These are phyloP conservation scores for Microthyrium microscopicum DNA, from an alignment of 2,329 filamentous ascomycete genomes.

Conservation along the genomic window DNA sequence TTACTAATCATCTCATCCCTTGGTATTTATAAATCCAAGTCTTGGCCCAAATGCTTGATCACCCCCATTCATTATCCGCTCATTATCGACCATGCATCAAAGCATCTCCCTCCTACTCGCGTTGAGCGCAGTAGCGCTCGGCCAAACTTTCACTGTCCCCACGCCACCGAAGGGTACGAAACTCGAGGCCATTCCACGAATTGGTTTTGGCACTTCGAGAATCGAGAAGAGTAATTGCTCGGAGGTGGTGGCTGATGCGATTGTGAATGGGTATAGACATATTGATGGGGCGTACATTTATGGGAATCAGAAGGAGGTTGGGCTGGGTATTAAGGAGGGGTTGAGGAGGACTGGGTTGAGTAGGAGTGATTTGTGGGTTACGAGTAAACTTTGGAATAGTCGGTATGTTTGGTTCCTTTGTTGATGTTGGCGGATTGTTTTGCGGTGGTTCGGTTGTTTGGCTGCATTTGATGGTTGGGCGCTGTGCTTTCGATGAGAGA, in stretches of 20 bases:
- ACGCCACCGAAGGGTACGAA: too few relatives aligned
- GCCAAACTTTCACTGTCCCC: too few relatives aligned
- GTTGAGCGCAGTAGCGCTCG: too few relatives aligned
- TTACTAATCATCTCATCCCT: too few relatives aligned
- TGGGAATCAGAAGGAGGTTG: conserved; percentile 47
- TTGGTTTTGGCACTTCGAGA: conserved; percentile 24
- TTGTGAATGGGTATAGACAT: conserved; percentile 37
- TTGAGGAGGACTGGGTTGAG: too few relatives aligned
- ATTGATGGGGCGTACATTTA: conserved; percentile 35
- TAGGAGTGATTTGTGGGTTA: conserved; percentile 37
- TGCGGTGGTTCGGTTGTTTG: conserved; percentile 44
- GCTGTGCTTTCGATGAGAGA: neutral
- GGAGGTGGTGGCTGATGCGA: conserved; percentile 30
- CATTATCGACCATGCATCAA: too few relatives aligned
- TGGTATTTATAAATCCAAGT: too few relatives aligned
- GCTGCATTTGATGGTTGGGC: neutral
- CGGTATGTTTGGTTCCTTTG: conserved; percentile 31
- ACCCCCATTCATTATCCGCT: too few relatives aligned
- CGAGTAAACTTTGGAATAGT: conserved; percentile 52
- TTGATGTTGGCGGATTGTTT: neutral
- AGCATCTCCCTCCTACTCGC: too few relatives aligned
- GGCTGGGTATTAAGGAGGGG: conserved; percentile 25
- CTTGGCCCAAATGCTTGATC: too few relatives aligned
- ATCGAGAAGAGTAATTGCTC: conserved; percentile 17
- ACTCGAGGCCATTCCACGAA: conserved; percentile 11